Evolutionary conservation across 306 rosid genomes (phyloP).

Genomic region (Boehmeria nivea): DNA sequence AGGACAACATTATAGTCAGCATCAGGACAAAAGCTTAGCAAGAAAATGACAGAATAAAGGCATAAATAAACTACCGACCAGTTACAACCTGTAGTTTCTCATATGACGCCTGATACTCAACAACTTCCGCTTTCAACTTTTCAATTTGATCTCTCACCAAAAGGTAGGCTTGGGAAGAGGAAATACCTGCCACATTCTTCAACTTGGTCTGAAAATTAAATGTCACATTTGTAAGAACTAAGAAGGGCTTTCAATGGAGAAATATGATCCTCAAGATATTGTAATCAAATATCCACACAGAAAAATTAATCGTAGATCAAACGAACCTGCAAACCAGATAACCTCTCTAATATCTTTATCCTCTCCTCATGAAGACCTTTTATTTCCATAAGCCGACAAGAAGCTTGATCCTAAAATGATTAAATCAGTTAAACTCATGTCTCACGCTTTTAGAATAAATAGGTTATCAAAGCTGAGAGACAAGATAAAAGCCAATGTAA

Average conservation of each 20-base stretch:
- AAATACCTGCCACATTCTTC: conserved; percentile 65
- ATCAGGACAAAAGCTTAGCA: conserved; percentile 23
- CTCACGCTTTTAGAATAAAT: not conserved
- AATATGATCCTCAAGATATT: not conserved
- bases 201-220: conserved; percentile 53
- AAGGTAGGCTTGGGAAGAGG: conserved; percentile 61
- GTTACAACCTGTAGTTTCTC: conserved; percentile 98
- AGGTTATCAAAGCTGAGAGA: conserved; percentile 10
- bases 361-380: conserved; percentile 76
- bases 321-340: conserved; percentile 73
- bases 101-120: conserved; percentile 53
- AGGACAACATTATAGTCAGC: conserved; percentile 27
- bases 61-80: conserved; percentile 76
- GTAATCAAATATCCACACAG: too few relatives aligned
- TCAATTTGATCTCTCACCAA: conserved; percentile 73
- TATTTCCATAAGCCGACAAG: conserved; percentile 51
- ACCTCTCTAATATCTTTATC: conserved; percentile 59
- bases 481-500: conserved; percentile 1
- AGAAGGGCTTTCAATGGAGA: not conserved
- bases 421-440: conserved; percentile 20
- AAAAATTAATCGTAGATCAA: conserved; percentile 11
- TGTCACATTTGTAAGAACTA: conserved; percentile 19
- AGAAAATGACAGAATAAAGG: conserved; percentile 23
- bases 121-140: conserved; percentile 61
- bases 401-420: conserved; percentile 61